These are phyloP conservation scores for Saccharum spontaneum DNA, from an alignment of 176 grass and related monocot species.

Conservation along the genomic window DNA sequence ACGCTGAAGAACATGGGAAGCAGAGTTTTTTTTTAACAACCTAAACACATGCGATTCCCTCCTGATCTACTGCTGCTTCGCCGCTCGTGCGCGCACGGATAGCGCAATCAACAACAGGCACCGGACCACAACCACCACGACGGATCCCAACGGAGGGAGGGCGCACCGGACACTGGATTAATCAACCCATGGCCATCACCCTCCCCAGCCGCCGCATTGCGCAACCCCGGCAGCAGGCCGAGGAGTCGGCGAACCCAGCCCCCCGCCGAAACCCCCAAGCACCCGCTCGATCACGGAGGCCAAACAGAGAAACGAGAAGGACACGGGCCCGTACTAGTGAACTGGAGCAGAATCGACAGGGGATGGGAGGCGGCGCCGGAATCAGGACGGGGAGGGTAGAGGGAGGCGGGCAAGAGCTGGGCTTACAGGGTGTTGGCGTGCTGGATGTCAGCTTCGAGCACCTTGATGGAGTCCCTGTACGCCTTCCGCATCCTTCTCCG, in stretches of 20 bases:
- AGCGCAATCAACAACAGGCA: not conserved
- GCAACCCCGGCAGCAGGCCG: not conserved
- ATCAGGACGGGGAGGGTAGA: not conserved
- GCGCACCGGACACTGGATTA: not conserved
- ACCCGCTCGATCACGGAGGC: not conserved
- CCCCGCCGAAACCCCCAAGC: not conserved
- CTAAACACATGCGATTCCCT: slow-evolving; percentile 25
- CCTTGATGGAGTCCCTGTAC: slow-evolving; percentile 92
- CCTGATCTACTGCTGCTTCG: slow-evolving; percentile 20
- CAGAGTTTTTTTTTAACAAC: slow-evolving; percentile 11
- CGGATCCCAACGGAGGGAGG: not conserved
- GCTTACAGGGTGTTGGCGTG: slow-evolving; percentile 85
- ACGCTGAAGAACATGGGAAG: slow-evolving; percentile 14
- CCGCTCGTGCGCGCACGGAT: slow-evolving; percentile 5
- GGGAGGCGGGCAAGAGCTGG: not conserved
- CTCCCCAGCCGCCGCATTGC: slow-evolving; percentile 26
- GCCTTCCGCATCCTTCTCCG: slow-evolving; percentile 65
- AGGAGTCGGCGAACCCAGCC: not conserved
- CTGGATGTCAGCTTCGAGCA: slow-evolving; percentile 96
- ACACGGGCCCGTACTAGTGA: not conserved
- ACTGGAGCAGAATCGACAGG: not conserved
- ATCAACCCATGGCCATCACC: not conserved
- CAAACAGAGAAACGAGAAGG: not conserved
- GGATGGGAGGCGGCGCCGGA: not conserved
- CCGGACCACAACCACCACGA: not conserved